A percentile compares a stretch with the other conserved stretches of the same genome.
Evolutionary conservation across 257 asterid genomes (phyloP).

Genomic region (Thymus mandschuricus): DNA sequence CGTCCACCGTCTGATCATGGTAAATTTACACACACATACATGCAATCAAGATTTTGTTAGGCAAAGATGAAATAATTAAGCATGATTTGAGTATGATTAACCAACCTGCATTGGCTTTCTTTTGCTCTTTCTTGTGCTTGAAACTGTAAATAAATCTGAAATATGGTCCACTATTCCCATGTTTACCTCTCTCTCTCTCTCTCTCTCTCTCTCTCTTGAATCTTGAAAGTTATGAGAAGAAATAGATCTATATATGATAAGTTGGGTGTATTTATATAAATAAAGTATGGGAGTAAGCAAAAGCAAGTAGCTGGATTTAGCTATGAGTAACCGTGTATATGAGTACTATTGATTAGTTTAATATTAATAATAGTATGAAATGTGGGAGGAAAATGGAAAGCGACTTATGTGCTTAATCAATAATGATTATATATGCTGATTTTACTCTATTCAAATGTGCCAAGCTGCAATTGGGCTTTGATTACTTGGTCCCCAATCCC

Average conservation of each 20-base stretch:
- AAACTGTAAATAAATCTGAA: background rate
- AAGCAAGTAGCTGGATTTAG: background rate
- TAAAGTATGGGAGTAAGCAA: background rate
- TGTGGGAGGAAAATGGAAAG: background rate
- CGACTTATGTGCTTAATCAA: background rate
- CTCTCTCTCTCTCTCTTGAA: background rate
- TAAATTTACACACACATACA: background rate
- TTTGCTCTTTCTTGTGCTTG: conserved; percentile 15
- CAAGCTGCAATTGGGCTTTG: conserved; percentile 7
- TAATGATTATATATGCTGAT: background rate
- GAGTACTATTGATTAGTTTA: background rate
- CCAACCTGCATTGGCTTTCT: conserved; percentile 20
- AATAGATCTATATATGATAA: background rate
- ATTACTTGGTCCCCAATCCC: conserved; percentile 36
- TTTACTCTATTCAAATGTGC: background rate
- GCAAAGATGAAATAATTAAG: too few species aligned
- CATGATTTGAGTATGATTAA: too few species aligned
- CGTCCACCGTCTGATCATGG: background rate
- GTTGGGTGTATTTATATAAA: background rate
- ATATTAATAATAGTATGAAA: background rate
- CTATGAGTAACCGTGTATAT: background rate
- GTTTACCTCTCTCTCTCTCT: background rate
- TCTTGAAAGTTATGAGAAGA: background rate
- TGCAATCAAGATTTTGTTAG: background rate
- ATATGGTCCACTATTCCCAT: conserved; percentile 22